Percentiles rank a stretch among this genome's conserved stretches.
phyloP scores from a whole-genome alignment of 805 yeast species.

The Millerozyma acaciae region DNA sequence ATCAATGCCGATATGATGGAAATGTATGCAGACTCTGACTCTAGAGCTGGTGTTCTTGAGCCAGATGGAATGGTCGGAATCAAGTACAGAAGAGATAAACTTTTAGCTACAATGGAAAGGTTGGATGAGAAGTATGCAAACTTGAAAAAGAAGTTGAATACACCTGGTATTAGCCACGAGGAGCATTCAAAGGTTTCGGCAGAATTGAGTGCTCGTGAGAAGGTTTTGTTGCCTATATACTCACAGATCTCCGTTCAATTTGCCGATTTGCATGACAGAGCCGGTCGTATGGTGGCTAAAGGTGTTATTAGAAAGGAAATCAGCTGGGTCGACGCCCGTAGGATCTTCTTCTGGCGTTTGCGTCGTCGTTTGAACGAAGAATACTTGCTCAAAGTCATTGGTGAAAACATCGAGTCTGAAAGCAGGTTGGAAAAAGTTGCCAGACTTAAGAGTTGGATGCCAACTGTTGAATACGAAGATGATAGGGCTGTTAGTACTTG shows the following conservation, averaged over 20 bases:
- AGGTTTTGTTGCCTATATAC: conserved; percentile 77
- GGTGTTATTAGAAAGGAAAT: conserved; percentile 83
- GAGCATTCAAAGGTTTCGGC: conserved; percentile 63
- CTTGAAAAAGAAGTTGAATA: conserved; percentile 58
- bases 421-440: conserved; percentile 79
- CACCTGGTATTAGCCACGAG: conserved; percentile 51
- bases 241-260: conserved; percentile 91
- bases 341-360: conserved; percentile 98
- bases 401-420: conserved; percentile 51
- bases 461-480: conserved; percentile 63
- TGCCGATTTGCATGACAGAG: conserved; percentile 96
- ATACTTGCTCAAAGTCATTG: conserved; percentile 72
- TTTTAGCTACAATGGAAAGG: conserved; percentile 87
- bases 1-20: conserved; percentile 97
- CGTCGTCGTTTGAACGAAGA: conserved; percentile 95
- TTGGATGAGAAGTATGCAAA: conserved; percentile 73
- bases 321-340: conserved; percentile 83
- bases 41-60: conserved; percentile 97
- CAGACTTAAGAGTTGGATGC: conserved; percentile 84
- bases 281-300: conserved; percentile 96
- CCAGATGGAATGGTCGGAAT: conserved; percentile 99
- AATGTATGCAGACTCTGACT: conserved; percentile 95
- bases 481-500: conserved; percentile 79
- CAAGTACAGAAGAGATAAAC: conserved; percentile 91
- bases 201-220: conserved; percentile 74